Evolutionary conservation across 352 stramenopile species (phyloP).

Genomic region (Phytophthora podocarpi): DNA sequence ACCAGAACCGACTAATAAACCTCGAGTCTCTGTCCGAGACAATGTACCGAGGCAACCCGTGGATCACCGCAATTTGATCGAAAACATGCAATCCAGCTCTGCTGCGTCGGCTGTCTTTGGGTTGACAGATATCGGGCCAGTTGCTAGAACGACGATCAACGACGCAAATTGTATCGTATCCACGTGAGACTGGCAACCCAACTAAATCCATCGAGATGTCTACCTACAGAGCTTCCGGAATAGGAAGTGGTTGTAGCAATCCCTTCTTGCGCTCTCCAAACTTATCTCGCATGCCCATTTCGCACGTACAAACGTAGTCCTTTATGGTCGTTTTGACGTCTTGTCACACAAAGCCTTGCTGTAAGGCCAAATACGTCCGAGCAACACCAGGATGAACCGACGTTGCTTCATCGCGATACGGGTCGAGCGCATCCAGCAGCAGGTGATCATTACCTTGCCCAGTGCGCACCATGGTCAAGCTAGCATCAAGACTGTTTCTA

Average conservation of each 20-base stretch:
- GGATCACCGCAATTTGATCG: too few species aligned
- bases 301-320: conserved; percentile 4
- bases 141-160: too few species aligned
- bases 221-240: neutral
- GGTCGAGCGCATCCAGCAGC: neutral
- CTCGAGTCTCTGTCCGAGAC: too few species aligned
- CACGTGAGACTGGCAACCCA: too few species aligned
- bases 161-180: too few species aligned
- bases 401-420: conserved; percentile 2
- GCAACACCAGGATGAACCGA: neutral
- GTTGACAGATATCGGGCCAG: too few species aligned
- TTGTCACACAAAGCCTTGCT: conserved; percentile 1
- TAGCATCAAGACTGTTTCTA: too few species aligned
- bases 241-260: conserved; percentile 3
- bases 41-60: too few species aligned
- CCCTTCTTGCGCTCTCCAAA: neutral
- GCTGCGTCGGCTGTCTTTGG: too few species aligned
- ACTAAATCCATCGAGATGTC: neutral
- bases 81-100: too few species aligned
- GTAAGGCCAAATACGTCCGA: neutral
- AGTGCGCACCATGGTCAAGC: too few species aligned
- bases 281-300: conserved; percentile 2
- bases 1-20: too few species aligned
- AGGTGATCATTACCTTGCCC: conserved; percentile 2
- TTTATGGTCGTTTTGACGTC: neutral